Percentiles rank a stretch among this genome's conserved stretches.
Conservation (phyloP, 2,329 filamentous ascomycete genomes). For the Colletotrichum sp. region DNA sequence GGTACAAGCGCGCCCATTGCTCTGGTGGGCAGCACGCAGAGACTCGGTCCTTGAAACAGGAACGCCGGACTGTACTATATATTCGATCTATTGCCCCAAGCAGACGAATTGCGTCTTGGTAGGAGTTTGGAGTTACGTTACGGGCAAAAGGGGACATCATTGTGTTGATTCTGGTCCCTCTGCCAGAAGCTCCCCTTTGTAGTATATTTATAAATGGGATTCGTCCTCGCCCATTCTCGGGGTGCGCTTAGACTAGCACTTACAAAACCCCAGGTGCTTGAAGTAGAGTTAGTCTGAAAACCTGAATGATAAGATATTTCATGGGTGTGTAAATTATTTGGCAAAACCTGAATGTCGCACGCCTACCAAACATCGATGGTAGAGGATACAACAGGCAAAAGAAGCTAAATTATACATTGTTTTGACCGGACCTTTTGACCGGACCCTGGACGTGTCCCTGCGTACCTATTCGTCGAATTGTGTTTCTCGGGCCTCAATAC, state of each 20-base stretch:
- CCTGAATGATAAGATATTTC: background rate
- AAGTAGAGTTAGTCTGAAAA: background rate
- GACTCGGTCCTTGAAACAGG: slow-evolving; percentile 67
- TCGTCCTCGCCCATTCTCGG: background rate
- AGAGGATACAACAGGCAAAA: background rate
- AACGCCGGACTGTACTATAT: background rate
- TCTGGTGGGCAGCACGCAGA: slow-evolving; percentile 68
- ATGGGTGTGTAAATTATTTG: background rate
- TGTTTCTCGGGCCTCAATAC: background rate
- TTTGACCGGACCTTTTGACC: background rate
- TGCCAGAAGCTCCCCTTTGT: background rate
- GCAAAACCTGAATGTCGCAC: background rate
- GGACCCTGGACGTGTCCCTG: background rate
- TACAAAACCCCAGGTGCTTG: background rate
- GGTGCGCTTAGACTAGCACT: background rate
- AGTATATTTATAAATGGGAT: background rate
- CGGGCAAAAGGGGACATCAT: background rate
- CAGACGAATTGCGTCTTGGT: background rate
- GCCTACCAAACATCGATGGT: background rate
- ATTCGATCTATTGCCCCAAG: background rate
- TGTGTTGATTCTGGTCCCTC: background rate
- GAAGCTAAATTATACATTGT: background rate
- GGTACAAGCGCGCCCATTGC: slow-evolving; percentile 57
- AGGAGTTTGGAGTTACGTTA: slow-evolving; percentile 12
- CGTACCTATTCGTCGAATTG: background rate